Base-by-base conservation (phyloP, 441 rosid species). In the Eruca vesicaria region DNA sequence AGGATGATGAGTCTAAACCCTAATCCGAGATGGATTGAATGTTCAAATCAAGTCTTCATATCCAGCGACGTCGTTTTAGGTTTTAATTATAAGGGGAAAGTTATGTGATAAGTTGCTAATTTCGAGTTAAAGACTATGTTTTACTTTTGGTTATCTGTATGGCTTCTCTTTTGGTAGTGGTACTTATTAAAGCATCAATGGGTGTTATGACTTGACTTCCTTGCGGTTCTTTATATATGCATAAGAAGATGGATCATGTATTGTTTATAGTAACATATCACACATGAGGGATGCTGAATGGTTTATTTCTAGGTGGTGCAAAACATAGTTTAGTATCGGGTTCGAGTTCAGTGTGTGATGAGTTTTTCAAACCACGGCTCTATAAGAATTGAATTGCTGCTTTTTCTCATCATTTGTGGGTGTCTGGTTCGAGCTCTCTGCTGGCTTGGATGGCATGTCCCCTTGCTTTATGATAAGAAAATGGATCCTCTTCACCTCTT, bases 381-480 rank as follows among this genome's bases (percentile, higher is more conserved):
- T 86, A 85, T 65, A 83, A 76, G 77, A n/a, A 80, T 79, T 7
- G 82, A 35, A 23, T 74, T 21, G 53, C 32, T 58, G 21, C 41
- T 67, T 38, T 77, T 86, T 1, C n/a, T 71, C 69, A 14, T 48
- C 62, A 7, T 38, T 18, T 45, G 78, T 52, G 9, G 68, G 52
- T 20, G 53, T 67, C 15, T 67, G 60, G 11, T 52, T 67, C 0
- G 14, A 31, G 41, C 76, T 81, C 80, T 92, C 90, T 97, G 81
- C 99, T 93, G 43, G 91, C 96, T 69, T 91, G 99, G 45, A 93
- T 97, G 0, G 99, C 97, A 55, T 31, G n/a, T n/a, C n/a, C n/a
- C n/a, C n/a, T n/a, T n/a, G n/a, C n/a, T n/a, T n/a, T n/a, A n/a
- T n/a, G n/a, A n/a, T n/a, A n/a, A n/a, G n/a, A n/a, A n/a, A n/a